Evolutionary conservation across 805 yeast genomes (phyloP), one percentile per base, ranked within the genome.

Genomic region (Candida insectorum): DNA sequence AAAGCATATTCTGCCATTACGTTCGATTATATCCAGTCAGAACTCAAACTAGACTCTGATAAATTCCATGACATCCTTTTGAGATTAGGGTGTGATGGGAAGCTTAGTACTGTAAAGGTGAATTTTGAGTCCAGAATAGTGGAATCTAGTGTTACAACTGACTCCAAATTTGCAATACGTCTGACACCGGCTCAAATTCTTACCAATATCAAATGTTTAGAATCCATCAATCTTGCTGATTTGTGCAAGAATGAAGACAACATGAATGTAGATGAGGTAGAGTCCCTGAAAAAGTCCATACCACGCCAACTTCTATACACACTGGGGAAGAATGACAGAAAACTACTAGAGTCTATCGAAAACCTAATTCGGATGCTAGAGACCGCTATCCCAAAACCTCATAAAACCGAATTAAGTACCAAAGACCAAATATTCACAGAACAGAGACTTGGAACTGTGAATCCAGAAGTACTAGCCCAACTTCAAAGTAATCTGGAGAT

Each of bases 361-460:
- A 13, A 17, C 3, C 47, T 50, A 50, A 11, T 38, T 12, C 21
- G 16, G 3, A 28, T 33, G 19, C 34, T 63, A 27, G 22, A 21
- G 12, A 53, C 55, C 16, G 48, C 60, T 2, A 43, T 61, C 11
- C 70, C 71, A 2, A 37, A 43, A 2, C 49, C 44, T 16, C 49
- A 44, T n/a, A 53, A 48, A 27, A 33, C 34, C 10, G 55, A 51
- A 18, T 36, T 63, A 16, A 55, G 65, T 25, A 64, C 62, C 25
- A 60, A 55, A 30, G 68, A 61, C 31, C 66, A 60, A 37, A 51
- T 61, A 12, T 47, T 48, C n/a, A 49, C 54, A 3, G 61, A 58
- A 33, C 65, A 60, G 33, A 43, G 56, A 29, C 54, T 55, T 4
- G 63, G 49, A 28, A 46, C 15, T 16, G 24, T 12, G 5, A 37